Percentiles rank a stretch among this genome's conserved stretches.
Evolutionary conservation across 2,329 filamentous ascomycete species (phyloP).

Genomic region (Pseudocercospora pini-densiflorae): DNA sequence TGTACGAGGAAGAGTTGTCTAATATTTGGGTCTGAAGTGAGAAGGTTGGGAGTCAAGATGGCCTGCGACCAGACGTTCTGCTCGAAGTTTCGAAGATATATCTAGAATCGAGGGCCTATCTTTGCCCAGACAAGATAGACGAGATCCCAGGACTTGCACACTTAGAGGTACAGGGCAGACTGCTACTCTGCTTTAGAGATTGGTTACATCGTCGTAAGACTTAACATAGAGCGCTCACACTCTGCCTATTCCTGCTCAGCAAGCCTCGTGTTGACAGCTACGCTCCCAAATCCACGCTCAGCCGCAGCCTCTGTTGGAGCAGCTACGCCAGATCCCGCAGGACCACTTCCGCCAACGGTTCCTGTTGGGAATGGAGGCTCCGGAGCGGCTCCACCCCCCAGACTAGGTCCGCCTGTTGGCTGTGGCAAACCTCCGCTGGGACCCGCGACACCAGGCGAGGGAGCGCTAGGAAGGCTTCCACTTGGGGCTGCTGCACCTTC

Average conservation of each 20-base stretch:
- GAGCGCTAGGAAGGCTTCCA: not conserved
- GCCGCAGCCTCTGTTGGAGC: not conserved
- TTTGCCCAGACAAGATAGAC: not conserved
- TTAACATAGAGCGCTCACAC: too few species aligned
- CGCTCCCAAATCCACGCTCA: not conserved
- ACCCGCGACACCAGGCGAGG: not conserved
- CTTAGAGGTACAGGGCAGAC: not conserved
- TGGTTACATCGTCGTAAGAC: too few species aligned
- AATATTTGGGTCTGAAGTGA: not conserved
- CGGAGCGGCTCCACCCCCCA: not conserved
- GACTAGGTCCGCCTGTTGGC: not conserved
- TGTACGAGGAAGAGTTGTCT: not conserved
- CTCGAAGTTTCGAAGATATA: not conserved
- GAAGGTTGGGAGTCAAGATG: not conserved
- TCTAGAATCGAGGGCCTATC: not conserved
- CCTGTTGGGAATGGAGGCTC: not conserved
- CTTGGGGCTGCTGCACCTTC: constrained; percentile 5
- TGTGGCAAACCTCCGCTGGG: constrained; percentile 1
- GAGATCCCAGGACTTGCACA: not conserved
- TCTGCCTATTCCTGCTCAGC: not conserved
- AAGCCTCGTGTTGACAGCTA: not conserved
- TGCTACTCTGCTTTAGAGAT: not conserved
- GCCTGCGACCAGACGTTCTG: not conserved
- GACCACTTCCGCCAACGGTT: not conserved
- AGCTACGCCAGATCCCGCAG: not conserved